These are phyloP conservation scores for Aciculosporium take DNA, from an alignment of 2,329 filamentous ascomycete genomes.

Conservation along the genomic window DNA sequence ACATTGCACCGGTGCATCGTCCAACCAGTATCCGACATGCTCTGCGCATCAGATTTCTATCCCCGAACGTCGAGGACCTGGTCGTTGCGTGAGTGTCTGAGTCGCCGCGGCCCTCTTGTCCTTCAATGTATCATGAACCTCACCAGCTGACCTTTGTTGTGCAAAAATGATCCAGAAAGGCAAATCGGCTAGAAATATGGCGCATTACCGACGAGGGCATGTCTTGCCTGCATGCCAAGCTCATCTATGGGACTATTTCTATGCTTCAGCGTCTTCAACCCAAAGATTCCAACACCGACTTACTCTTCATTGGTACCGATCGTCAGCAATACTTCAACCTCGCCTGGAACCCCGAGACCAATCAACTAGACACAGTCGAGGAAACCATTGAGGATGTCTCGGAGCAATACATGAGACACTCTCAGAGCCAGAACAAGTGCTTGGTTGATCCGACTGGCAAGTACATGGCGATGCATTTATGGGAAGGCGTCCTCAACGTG, in stretches of 20 bases:
- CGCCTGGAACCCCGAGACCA: constrained; percentile 54
- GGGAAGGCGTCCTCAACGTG: constrained; percentile 45
- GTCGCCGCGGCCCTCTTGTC: constrained; percentile 1
- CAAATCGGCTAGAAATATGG: constrained; percentile 79
- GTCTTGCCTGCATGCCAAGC: constrained; percentile 49
- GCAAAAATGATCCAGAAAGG: constrained; percentile 45
- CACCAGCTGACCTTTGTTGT: background rate
- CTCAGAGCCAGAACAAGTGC: constrained; percentile 70
- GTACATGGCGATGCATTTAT: constrained; percentile 43
- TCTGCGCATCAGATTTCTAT: constrained; percentile 63
- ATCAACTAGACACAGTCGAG: constrained; percentile 36
- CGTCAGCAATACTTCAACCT: constrained; percentile 83
- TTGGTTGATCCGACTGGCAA: constrained; percentile 66
- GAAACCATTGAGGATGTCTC: constrained; percentile 37
- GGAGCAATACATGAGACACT: constrained; percentile 55
- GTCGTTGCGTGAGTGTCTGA: constrained; percentile 60
- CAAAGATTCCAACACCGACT: constrained; percentile 57
- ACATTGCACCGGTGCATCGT: constrained; percentile 83
- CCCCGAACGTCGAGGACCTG: constrained; percentile 62
- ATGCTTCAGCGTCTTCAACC: constrained; percentile 73
- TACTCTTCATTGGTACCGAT: constrained; percentile 87
- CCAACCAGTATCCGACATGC: constrained; percentile 87
- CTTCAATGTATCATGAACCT: background rate
- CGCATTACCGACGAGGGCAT: constrained; percentile 50
- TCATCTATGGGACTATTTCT: constrained; percentile 73